Percentiles rank a stretch among this genome's conserved stretches.
These are phyloP conservation scores for Trichoderma virens DNA, from an alignment of 495 filamentous ascomycete genomes.

Conservation along the genomic window DNA sequence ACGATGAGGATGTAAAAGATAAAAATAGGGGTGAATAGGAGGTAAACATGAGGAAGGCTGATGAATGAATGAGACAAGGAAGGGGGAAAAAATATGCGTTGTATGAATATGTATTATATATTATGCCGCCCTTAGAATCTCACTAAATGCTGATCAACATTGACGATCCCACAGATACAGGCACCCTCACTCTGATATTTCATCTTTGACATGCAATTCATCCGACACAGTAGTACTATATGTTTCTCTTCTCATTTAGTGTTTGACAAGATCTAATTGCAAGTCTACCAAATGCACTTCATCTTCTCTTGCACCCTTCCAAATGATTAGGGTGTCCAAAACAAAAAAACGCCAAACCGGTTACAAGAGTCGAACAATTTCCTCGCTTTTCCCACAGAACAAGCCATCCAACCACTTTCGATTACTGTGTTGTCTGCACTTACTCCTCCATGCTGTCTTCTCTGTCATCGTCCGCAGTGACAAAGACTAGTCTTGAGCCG, in stretches of 20 bases:
- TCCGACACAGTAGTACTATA: not conserved
- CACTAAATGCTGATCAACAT: not conserved
- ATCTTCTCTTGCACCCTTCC: not conserved
- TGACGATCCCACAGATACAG: not conserved
- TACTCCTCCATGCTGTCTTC: slow-evolving; percentile 23
- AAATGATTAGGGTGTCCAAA: not conserved
- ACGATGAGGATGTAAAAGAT: slow-evolving; percentile 31
- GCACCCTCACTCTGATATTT: too few relatives aligned
- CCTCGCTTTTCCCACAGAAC: slow-evolving; percentile 1
- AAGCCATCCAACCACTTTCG: not conserved
- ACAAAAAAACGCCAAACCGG: not conserved
- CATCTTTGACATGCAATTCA: not conserved
- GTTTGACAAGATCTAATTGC: not conserved
- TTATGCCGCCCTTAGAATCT: not conserved
- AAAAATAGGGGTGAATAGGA: too few relatives aligned
- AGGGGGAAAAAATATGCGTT: not conserved
- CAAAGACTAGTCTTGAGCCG: slow-evolving; percentile 77
- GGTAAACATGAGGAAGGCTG: too few relatives aligned
- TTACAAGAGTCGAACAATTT: not conserved
- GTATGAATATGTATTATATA: slow-evolving; percentile 11
- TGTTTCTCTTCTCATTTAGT: not conserved
- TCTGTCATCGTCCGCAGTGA: slow-evolving; percentile 34
- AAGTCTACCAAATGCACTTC: slow-evolving; percentile 10
- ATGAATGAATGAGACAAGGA: not conserved
- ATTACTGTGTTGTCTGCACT: not conserved